A percentile compares a stretch with the other conserved stretches of the same genome.
Conservation (phyloP, 2,329 filamentous ascomycete genomes). For the Alternaria arborescens region DNA sequence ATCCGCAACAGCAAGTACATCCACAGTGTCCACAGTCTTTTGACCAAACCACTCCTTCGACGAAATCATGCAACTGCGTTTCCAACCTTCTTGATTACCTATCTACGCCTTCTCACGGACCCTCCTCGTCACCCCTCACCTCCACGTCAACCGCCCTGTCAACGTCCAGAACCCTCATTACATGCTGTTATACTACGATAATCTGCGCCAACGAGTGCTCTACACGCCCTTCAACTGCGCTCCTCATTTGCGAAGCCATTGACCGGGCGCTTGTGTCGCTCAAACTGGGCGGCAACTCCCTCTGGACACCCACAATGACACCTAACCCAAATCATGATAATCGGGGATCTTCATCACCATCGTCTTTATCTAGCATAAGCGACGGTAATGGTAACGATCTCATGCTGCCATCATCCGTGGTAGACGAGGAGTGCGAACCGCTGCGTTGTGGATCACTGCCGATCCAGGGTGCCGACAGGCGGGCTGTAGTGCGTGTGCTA, state of each 20-base stretch:
- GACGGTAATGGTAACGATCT: not conserved
- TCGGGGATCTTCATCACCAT: conserved; percentile 3
- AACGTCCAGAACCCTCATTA: conserved; percentile 7
- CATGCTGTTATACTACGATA: conserved; percentile 5
- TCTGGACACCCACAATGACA: conserved; percentile 1
- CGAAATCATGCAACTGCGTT: conserved; percentile 5
- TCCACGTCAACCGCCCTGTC: conserved; percentile 8
- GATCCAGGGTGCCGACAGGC: conserved; percentile 11
- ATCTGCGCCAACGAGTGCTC: conserved; percentile 9
- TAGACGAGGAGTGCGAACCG: conserved; percentile 13
- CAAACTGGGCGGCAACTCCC: conserved; percentile 6
- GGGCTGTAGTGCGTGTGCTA: conserved; percentile 9
- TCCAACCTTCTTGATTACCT: conserved; percentile 9
- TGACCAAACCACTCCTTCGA: not conserved
- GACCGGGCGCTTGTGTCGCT: conserved; percentile 8
- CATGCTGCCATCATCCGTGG: conserved; percentile 4
- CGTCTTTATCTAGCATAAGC: conserved; percentile 2
- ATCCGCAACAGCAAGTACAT: not conserved
- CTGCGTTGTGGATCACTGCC: conserved; percentile 10
- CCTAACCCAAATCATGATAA: conserved; percentile 1
- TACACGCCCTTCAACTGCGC: conserved; percentile 7
- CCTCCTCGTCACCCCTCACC: not conserved
- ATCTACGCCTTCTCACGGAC: not conserved
- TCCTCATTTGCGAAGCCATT: conserved; percentile 12
- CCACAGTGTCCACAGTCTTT: conserved; percentile 3